phyloP scores from a whole-genome alignment of 2,329 filamentous ascomycete species.

The Diaporthe caulivora region DNA sequence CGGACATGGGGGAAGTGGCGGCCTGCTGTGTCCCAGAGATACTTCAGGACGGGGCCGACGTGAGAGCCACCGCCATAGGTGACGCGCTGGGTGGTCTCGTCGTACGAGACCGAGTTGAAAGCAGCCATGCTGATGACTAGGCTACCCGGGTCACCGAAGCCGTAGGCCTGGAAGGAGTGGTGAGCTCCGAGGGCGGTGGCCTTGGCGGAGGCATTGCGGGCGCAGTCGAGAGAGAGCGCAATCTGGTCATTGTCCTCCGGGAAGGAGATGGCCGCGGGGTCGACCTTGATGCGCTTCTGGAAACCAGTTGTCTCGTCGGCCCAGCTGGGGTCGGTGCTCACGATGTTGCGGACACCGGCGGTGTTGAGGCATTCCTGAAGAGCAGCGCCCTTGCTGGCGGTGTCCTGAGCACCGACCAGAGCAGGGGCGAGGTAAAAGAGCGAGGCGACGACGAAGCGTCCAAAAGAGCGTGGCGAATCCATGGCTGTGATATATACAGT shows the following conservation, averaged over 20 bases:
- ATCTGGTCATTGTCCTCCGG: background rate
- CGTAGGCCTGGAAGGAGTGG: constrained; percentile 20
- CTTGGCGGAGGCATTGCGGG: constrained; percentile 9
- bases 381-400: constrained; percentile 7
- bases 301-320: constrained; percentile 6
- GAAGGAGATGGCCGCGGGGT: constrained; percentile 16
- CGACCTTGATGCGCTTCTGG: constrained; percentile 17
- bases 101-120: constrained; percentile 16
- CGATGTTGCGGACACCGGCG: background rate
- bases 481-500: constrained; percentile 23
- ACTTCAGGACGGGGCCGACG: constrained; percentile 1
- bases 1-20: constrained; percentile 19
- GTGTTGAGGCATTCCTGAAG: constrained; percentile 14
- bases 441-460: constrained; percentile 8
- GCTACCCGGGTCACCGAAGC: constrained; percentile 10
- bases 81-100: background rate
- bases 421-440: background rate
- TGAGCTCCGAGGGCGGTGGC: constrained; percentile 11
- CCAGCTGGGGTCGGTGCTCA: constrained; percentile 13
- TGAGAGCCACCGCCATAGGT: constrained; percentile 11
- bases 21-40: constrained; percentile 3
- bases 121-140: constrained; percentile 21
- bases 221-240: constrained; percentile 8
- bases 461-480: constrained; percentile 8
- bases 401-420: constrained; percentile 11